These are phyloP conservation scores for Corniculantispora saksenae DNA, from an alignment of 2,329 filamentous ascomycete genomes.

Conservation along the genomic window DNA sequence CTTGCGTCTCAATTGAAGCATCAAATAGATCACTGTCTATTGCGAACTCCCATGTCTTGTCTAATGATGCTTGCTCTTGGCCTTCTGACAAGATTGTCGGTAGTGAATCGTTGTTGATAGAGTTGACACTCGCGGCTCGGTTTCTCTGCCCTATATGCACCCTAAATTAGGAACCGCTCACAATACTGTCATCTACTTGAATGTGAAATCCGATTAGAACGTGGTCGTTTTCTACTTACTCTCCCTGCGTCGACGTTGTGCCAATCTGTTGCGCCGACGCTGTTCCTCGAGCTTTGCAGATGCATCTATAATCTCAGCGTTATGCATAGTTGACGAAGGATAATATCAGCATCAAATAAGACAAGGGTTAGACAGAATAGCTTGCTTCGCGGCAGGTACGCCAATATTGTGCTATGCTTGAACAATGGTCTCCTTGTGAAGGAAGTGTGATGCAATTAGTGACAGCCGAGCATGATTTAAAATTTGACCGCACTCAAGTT, in stretches of 20 bases:
- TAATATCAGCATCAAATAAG: too few relatives aligned
- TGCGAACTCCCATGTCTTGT: conserved; percentile 6
- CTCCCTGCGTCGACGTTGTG: conserved; percentile 11
- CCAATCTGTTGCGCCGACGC: conserved; percentile 13
- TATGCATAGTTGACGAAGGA: not conserved
- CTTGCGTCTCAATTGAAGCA: not conserved
- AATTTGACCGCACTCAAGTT: not conserved
- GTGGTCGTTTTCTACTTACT: not conserved
- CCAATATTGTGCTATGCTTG: not conserved
- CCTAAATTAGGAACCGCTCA: too few relatives aligned
- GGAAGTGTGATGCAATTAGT: not conserved
- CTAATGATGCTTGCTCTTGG: not conserved
- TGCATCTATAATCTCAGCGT: not conserved
- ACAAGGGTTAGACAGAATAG: too few relatives aligned
- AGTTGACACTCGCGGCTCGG: conserved; percentile 1
- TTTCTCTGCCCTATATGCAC: conserved; percentile 4
- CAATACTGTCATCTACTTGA: not conserved
- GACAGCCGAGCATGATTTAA: not conserved
- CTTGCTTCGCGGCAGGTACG: too few relatives aligned
- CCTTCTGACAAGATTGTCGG: not conserved
- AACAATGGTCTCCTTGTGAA: not conserved
- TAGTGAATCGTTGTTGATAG: not conserved
- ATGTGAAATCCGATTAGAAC: too few relatives aligned
- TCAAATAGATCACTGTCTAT: conserved; percentile 1
- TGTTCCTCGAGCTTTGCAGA: conserved; percentile 14